Evolutionary conservation across 371 early-diverging fungal species (phyloP).

Genomic region (Hamiltosporidium tvaerminnensis): DNA sequence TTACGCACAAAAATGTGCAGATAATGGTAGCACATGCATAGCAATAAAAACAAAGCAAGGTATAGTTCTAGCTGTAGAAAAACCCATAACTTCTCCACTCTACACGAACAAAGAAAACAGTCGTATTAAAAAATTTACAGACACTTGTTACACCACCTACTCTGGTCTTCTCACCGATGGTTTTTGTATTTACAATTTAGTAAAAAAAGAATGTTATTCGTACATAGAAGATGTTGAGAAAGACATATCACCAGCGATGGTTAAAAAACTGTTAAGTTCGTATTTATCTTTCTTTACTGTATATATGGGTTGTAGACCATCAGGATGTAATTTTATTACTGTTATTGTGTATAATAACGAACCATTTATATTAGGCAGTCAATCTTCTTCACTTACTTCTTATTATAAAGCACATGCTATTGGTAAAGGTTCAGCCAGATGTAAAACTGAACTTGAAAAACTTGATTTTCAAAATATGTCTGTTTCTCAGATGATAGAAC

Average conservation of each 20-base stretch:
- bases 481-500: constrained; percentile 37
- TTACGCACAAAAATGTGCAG: constrained; percentile 51
- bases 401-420: constrained; percentile 36
- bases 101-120: constrained; percentile 14
- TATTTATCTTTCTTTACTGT: constrained; percentile 35
- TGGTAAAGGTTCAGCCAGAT: constrained; percentile 46
- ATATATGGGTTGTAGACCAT: constrained; percentile 27
- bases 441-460: constrained; percentile 53
- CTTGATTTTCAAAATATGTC: constrained; percentile 26
- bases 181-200: constrained; percentile 2
- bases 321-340: constrained; percentile 48
- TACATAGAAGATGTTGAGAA: constrained; percentile 10
- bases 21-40: constrained; percentile 44
- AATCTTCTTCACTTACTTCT: constrained; percentile 32
- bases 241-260: constrained; percentile 11
- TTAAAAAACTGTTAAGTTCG: constrained; percentile 17
- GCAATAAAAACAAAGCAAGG: constrained; percentile 42
- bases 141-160: constrained; percentile 26
- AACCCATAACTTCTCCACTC: constrained; percentile 39
- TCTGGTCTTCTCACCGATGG: constrained; percentile 46
- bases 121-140: constrained; percentile 34
- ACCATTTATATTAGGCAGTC: constrained; percentile 28
- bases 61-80: constrained; percentile 44
- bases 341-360: constrained; percentile 16
- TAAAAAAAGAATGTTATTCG: constrained; percentile 14